Evolutionary conservation across 345 rosid genomes (phyloP).

Genomic region (Aurinia saxatilis): DNA sequence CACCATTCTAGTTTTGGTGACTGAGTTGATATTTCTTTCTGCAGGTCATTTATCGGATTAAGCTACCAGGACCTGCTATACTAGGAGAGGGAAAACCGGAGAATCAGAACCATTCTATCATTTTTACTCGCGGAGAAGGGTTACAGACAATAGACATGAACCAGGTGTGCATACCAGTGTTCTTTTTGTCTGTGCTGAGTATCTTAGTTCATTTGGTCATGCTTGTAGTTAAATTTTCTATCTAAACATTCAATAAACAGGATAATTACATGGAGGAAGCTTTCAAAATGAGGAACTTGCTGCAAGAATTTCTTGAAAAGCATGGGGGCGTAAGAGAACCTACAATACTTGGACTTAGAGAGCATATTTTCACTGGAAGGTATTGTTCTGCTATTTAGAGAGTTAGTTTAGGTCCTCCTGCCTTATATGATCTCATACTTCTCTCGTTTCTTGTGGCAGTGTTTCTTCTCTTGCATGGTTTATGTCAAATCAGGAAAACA

Average conservation of each 20-base stretch:
- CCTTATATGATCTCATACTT: slow-evolving; percentile 2
- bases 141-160: slow-evolving; percentile 65
- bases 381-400: slow-evolving; percentile 18
- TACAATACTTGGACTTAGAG: slow-evolving; percentile 67
- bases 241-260: slow-evolving; percentile 15
- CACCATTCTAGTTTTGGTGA: background rate
- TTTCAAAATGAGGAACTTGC: slow-evolving; percentile 77
- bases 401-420: slow-evolving; percentile 24
- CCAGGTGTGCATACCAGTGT: slow-evolving; percentile 29
- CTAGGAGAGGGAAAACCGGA: slow-evolving; percentile 62
- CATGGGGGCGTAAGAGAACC: slow-evolving; percentile 68
- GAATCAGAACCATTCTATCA: slow-evolving; percentile 55
- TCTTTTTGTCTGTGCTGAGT: background rate
- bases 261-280: slow-evolving; percentile 87
- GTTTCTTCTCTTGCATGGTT: slow-evolving; percentile 91
- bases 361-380: slow-evolving; percentile 90
- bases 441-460: slow-evolving; percentile 40
- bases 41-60: slow-evolving; percentile 47
- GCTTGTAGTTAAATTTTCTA: background rate
- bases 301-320: slow-evolving; percentile 60
- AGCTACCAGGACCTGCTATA: slow-evolving; percentile 55
- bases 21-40: background rate
- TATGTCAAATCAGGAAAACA: slow-evolving; percentile 80
- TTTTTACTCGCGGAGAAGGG: slow-evolving; percentile 59
- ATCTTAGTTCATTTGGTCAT: background rate